These are phyloP conservation scores for Phaffomyces thermotolerans DNA, from an alignment of 805 yeast genomes.

Conservation along the genomic window DNA sequence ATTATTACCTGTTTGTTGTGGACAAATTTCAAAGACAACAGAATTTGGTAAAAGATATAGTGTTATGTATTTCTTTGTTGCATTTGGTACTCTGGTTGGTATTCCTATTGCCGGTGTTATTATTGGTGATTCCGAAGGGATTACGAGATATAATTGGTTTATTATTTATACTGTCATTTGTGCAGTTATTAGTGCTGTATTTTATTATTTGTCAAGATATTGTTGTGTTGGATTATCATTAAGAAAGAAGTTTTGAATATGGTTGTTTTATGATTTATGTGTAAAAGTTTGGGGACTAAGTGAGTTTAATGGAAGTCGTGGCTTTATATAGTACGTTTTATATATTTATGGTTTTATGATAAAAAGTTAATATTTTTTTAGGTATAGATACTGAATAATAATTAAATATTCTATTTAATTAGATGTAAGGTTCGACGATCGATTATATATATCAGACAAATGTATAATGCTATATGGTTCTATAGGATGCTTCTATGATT, in stretches of 20 bases:
- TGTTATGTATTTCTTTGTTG: conserved; percentile 50
- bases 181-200: conserved; percentile 30
- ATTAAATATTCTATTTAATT: too few relatives aligned
- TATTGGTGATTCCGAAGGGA: conserved; percentile 26
- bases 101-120: conserved; percentile 46
- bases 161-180: conserved; percentile 30
- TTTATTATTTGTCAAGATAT: conserved; percentile 38
- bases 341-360: too few relatives aligned
- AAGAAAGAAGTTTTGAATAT: neutral
- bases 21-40: conserved; percentile 47
- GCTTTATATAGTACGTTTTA: too few relatives aligned
- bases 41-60: conserved; percentile 49
- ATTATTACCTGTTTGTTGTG: conserved; percentile 51
- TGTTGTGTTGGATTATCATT: conserved; percentile 32
- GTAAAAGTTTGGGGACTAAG: neutral
- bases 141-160: conserved; percentile 28
- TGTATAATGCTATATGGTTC: neutral
- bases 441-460: too few relatives aligned
- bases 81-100: conserved; percentile 42
- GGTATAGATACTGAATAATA: too few relatives aligned
- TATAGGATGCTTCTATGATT: neutral
- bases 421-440: too few relatives aligned
- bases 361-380: too few relatives aligned
- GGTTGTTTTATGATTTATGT: neutral
- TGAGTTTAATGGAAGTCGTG: neutral